Evolutionary conservation across 2,329 filamentous ascomycete species (phyloP).

Genomic region (Xylariaceae sp.): DNA sequence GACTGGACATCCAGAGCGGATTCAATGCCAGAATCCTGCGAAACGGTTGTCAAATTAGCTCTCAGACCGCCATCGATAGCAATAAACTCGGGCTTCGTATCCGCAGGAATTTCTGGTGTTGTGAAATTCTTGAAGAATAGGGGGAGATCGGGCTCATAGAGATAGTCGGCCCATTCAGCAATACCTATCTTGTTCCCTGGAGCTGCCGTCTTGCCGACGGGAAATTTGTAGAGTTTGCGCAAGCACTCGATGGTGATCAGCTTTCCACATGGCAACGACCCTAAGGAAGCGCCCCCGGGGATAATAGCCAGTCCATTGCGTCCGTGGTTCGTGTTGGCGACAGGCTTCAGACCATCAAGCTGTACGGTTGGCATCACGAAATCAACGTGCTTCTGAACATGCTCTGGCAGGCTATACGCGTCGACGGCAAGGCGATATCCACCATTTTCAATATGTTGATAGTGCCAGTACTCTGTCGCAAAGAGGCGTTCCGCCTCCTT

Average conservation of each 20-base stretch:
- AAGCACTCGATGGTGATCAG: slow-evolving; percentile 32
- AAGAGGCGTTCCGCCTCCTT: slow-evolving; percentile 59
- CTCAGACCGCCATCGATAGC: slow-evolving; percentile 28
- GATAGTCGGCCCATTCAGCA: slow-evolving; percentile 31
- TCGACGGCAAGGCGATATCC: slow-evolving; percentile 49
- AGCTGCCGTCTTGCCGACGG: slow-evolving; percentile 18
- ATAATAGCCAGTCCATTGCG: slow-evolving; percentile 9
- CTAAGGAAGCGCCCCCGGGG: slow-evolving; percentile 22
- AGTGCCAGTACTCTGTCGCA: slow-evolving; percentile 56
- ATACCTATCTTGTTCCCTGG: slow-evolving; percentile 27
- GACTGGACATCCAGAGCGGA: slow-evolving; percentile 30
- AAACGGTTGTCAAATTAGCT: slow-evolving; percentile 25
- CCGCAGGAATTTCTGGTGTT: slow-evolving; percentile 21
- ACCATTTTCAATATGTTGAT: slow-evolving; percentile 34
- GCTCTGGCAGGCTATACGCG: slow-evolving; percentile 47
- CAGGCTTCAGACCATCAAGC: slow-evolving; percentile 38
- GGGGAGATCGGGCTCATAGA: slow-evolving; percentile 28
- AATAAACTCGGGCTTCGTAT: slow-evolving; percentile 27
- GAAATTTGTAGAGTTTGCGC: slow-evolving; percentile 29
- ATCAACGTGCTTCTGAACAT: slow-evolving; percentile 47
- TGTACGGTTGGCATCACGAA: slow-evolving; percentile 50
- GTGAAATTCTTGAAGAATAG: slow-evolving; percentile 33
- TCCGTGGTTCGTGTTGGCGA: slow-evolving; percentile 23
- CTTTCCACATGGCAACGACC: slow-evolving; percentile 22
- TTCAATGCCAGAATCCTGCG: slow-evolving; percentile 27